Evolutionary conservation across 441 rosid genomes (phyloP).

Genomic region (Hura crepitans): DNA sequence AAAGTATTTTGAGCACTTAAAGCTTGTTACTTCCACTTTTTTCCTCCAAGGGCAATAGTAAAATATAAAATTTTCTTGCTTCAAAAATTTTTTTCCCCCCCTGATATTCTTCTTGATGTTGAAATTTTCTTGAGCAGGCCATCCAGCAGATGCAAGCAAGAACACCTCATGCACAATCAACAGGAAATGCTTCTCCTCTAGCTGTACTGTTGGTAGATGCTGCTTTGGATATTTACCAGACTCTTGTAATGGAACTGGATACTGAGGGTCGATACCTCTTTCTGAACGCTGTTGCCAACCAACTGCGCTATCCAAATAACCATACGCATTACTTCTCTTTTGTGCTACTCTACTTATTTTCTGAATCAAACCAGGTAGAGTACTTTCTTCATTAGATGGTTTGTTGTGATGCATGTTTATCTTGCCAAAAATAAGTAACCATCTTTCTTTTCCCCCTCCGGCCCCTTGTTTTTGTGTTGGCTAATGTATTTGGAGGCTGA

Average conservation of each 20-base stretch:
- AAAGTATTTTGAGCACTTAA: not conserved
- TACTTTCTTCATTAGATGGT: not conserved
- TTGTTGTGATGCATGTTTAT: not conserved
- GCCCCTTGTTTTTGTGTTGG: not conserved
- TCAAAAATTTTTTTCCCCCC: not conserved
- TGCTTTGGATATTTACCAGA: conserved; percentile 74
- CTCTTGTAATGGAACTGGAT: conserved; percentile 63
- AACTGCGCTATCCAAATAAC: conserved; percentile 97
- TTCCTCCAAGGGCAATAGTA: not conserved
- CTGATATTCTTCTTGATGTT: not conserved
- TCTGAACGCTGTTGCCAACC: conserved; percentile 91
- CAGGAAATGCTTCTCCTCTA: conserved; percentile 42
- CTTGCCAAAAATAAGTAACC: not conserved
- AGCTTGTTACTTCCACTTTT: not conserved
- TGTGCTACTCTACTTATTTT: conserved; percentile 75
- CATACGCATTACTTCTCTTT: conserved; percentile 97
- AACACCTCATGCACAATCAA: conserved; percentile 62
- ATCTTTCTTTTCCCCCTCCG: too few relatives aligned
- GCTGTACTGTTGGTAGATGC: conserved; percentile 54
- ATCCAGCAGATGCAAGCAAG: conserved; percentile 76
- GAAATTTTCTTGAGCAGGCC: conserved; percentile 37
- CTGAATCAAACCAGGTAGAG: conserved; percentile 81
- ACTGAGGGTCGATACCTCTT: conserved; percentile 93
- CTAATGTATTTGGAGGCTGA: too few relatives aligned
- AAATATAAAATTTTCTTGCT: not conserved